These are phyloP conservation scores for Pichia membranifaciens DNA, from an alignment of 805 yeast genomes.

Conservation along the genomic window DNA sequence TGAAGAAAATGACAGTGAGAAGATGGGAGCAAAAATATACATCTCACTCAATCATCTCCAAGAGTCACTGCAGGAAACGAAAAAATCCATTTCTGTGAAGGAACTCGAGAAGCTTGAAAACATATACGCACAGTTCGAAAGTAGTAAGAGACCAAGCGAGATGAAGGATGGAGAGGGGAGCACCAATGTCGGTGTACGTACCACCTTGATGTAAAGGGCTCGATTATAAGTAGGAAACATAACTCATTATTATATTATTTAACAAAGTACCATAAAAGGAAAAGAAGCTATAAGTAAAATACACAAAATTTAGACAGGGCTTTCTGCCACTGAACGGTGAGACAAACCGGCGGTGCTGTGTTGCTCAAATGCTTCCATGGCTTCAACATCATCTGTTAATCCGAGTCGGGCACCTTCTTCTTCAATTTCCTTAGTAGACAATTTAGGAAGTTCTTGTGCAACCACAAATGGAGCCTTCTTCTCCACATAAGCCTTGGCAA, in stretches of 20 bases:
- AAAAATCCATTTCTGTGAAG: constrained; percentile 77
- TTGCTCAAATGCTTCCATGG: background rate
- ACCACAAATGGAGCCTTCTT: constrained; percentile 55
- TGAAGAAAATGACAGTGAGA: constrained; percentile 19
- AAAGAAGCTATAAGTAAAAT: background rate
- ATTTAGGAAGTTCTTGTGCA: constrained; percentile 56
- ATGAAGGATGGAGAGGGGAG: constrained; percentile 84
- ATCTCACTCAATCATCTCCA: constrained; percentile 52
- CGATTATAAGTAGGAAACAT: no score
- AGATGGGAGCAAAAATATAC: constrained; percentile 29
- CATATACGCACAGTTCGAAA: constrained; percentile 67
- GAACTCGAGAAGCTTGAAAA: constrained; percentile 58
- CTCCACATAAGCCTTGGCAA: constrained; percentile 54
- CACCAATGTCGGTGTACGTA: constrained; percentile 76
- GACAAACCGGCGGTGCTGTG: background rate
- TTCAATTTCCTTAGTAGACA: constrained; percentile 52
- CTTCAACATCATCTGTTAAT: constrained; percentile 29
- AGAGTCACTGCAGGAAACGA: constrained; percentile 66
- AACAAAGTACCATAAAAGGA: background rate
- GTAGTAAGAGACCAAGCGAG: constrained; percentile 64
- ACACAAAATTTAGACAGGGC: background rate
- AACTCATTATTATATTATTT: no score
- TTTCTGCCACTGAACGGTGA: background rate
- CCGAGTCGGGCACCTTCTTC: constrained; percentile 56
- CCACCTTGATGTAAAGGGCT: constrained; percentile 58